phyloP scores from a whole-genome alignment of 805 yeast genomes.

The Candida maltosa region DNA sequence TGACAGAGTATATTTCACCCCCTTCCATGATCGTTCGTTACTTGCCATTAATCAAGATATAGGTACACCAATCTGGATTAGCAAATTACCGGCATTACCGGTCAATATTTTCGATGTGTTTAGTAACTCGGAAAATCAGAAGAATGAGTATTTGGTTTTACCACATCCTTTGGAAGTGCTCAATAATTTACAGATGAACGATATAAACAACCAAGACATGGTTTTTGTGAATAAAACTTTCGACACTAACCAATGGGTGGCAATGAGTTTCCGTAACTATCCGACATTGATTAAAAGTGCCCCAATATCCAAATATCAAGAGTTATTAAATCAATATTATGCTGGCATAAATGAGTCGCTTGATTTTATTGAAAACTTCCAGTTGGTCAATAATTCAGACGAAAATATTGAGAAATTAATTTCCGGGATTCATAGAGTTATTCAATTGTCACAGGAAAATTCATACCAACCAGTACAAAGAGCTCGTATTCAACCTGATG shows the following conservation, averaged over 20 bases:
- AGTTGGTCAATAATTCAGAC: slow-evolving; percentile 11
- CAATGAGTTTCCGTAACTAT: slow-evolving; percentile 71
- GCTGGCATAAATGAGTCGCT: slow-evolving; percentile 10
- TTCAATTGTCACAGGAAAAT: slow-evolving; percentile 24
- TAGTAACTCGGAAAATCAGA: slow-evolving; percentile 15
- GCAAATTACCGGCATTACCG: slow-evolving; percentile 66
- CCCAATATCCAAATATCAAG: slow-evolving; percentile 64
- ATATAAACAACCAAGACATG: slow-evolving; percentile 22
- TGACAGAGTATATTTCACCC: slow-evolving; percentile 78
- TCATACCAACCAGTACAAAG: slow-evolving; percentile 35
- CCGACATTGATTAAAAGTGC: slow-evolving; percentile 83
- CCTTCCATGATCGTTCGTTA: slow-evolving; percentile 76
- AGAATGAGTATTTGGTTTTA: slow-evolving; percentile 44
- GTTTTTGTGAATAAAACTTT: slow-evolving; percentile 70
- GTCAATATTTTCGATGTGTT: slow-evolving; percentile 80
- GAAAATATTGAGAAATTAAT: slow-evolving; percentile 23
- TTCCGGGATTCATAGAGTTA: slow-evolving; percentile 35
- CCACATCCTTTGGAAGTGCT: slow-evolving; percentile 65
- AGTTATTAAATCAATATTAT: slow-evolving; percentile 20
- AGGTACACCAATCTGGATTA: slow-evolving; percentile 79
- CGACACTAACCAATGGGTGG: slow-evolving; percentile 72
- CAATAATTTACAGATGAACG: slow-evolving; percentile 26
- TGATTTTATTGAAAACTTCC: slow-evolving; percentile 15
- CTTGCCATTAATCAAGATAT: slow-evolving; percentile 68
- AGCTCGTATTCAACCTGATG: slow-evolving; percentile 13